Base-by-base conservation (phyloP, 257 asterid species). In the Nemophila menziesii region DNA sequence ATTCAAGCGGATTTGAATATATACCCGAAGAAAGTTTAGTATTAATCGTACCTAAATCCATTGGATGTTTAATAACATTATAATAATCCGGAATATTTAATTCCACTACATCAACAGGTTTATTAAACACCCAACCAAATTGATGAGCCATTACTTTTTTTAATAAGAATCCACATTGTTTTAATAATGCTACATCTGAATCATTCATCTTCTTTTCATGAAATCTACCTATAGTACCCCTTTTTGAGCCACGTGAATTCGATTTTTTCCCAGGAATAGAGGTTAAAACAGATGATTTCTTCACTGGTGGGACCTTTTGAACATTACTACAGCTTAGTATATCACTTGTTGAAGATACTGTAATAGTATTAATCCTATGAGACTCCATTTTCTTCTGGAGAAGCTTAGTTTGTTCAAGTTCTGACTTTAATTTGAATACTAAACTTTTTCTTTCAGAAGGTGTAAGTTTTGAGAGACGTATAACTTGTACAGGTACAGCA, bases 31-130 rank as follows among this genome's bases (percentile, higher is more conserved):
- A 63, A 44, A 89, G 73, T 56, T 73, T 84, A 52, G 57, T 56
- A 70, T 72, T 78, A 56, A 84, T 49, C 19, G 95, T 78, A 26
- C 98, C 93, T 68, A 89, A 61, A 70, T 89, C 95, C 95, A 84
- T 84, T 26, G 95, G 98, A 20, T 63, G 72, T 66, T 89, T 84
- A 22, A 89, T 78, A 52, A 84, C 69, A 38, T 61, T 67, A 38
- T 69, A 72, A 60, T 89, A 89, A 68, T 84, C 94, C 0, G 92
- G 92, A 48, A 89, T 63, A 11, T 78, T 78, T 39, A 82, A 64
- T 53, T 64, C 44, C 43, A 80, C 93, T 22, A 51, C 51, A 50
- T 89, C 98, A 54, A 89, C 97, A 33, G 98, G 98, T 3, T 54
- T 41, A 20, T 78, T 78, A 45, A 89, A 84, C 41, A 70, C 80